These are phyloP conservation scores for Neckera pumila DNA, from an alignment of 225 moss, liverwort and hornwort genomes.

Conservation along the genomic window DNA sequence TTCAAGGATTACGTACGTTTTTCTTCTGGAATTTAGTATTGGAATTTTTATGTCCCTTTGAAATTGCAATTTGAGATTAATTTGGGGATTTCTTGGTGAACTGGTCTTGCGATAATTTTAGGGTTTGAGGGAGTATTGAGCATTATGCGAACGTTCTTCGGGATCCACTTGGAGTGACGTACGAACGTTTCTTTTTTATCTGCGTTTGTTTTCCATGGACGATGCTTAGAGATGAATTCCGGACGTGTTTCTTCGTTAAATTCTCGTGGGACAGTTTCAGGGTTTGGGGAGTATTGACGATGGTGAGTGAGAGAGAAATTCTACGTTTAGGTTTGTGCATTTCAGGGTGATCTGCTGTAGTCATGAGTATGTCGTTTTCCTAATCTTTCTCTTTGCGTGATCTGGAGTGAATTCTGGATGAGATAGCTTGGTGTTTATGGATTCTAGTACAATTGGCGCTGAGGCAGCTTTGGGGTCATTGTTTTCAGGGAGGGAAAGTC, in stretches of 20 bases:
- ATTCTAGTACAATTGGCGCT: not conserved
- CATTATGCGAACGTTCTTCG: not conserved
- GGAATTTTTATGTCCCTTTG: no score
- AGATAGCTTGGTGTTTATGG: not conserved
- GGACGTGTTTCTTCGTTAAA: not conserved
- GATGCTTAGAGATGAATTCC: not conserved
- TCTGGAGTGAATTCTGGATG: not conserved
- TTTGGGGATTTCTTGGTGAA: not conserved
- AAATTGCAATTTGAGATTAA: not conserved
- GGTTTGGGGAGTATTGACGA: not conserved
- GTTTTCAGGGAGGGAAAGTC: conserved; percentile 66
- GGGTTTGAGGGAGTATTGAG: not conserved
- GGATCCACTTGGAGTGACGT: not conserved
- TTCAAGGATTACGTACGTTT: conserved; percentile 90
- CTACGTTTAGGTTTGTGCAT: not conserved
- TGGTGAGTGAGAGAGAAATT: not conserved
- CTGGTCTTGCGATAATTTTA: not conserved
- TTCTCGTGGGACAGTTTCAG: not conserved
- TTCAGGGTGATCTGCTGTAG: not conserved
- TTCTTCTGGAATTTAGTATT: not conserved
- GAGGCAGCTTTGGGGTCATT: not conserved
- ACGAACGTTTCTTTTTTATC: no score
- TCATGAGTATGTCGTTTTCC: not conserved
- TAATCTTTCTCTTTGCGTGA: not conserved
- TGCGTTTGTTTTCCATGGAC: not conserved